Evolutionary conservation across 2,329 filamentous ascomycete species (phyloP).

Genomic region (Colletotrichum sp.): DNA sequence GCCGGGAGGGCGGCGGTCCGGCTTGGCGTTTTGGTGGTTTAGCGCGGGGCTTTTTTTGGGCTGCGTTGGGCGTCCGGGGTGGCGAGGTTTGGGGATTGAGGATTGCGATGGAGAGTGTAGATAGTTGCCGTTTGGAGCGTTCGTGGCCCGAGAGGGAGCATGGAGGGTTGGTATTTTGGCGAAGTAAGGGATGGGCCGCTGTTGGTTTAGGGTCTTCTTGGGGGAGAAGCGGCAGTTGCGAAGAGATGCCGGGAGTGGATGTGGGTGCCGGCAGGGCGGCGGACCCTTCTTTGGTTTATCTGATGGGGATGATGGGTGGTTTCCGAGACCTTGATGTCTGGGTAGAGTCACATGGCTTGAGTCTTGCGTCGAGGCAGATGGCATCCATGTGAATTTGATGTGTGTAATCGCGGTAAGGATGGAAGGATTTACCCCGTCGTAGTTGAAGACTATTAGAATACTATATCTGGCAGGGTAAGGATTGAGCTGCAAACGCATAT

Average conservation of each 20-base stretch:
- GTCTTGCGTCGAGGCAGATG: neutral
- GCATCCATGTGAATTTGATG: neutral
- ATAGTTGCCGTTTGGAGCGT: neutral
- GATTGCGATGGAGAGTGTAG: neutral
- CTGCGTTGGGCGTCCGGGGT: neutral
- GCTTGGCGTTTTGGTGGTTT: neutral
- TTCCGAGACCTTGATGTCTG: neutral
- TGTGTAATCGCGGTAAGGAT: neutral
- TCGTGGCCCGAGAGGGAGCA: neutral
- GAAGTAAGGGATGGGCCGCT: neutral
- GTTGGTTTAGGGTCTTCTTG: neutral
- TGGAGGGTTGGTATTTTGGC: neutral
- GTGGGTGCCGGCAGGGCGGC: neutral
- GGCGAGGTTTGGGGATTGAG: neutral
- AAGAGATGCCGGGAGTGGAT: neutral
- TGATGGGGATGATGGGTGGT: neutral
- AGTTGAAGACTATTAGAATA: neutral
- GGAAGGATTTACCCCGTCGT: neutral
- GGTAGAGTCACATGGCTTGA: neutral
- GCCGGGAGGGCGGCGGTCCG: slow-evolving; percentile 5
- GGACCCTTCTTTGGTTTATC: neutral
- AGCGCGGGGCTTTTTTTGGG: neutral
- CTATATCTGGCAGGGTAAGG: neutral
- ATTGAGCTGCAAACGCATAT: neutral
- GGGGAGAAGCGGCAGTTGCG: neutral